These are phyloP conservation scores for Micromonas pusilla DNA, from an alignment of 139 green algal species.

Conservation along the genomic window DNA sequence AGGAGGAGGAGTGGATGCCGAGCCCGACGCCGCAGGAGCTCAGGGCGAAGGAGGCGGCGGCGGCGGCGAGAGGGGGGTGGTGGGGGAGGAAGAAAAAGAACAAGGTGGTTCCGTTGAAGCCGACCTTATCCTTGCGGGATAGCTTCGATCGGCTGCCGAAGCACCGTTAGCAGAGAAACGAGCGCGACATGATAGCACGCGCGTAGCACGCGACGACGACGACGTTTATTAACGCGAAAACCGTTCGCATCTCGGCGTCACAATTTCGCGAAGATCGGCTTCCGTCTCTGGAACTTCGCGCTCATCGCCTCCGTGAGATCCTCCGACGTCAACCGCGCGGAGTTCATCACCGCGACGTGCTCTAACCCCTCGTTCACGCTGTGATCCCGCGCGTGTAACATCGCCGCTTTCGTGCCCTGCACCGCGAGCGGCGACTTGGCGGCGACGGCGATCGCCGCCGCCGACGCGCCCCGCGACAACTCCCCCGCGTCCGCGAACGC, in stretches of 20 bases:
- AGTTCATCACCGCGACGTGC: constrained; percentile 60
- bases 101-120: no score
- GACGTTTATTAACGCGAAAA: not conserved
- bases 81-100: no score
- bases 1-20: no score
- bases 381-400: constrained; percentile 52
- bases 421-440: constrained; percentile 57
- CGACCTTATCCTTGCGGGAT: no score
- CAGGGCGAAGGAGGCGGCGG: no score
- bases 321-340: constrained; percentile 40
- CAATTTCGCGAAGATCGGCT: not conserved
- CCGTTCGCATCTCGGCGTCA: not conserved
- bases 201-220: not conserved
- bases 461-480: constrained; percentile 4
- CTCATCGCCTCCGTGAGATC: constrained; percentile 47
- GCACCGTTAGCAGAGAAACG: not conserved
- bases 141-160: no score
- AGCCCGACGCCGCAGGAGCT: no score
- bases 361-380: constrained; percentile 51
- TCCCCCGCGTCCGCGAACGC: constrained; percentile 5
- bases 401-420: constrained; percentile 68
- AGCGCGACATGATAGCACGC: not conserved
- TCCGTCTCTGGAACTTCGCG: constrained; percentile 6
- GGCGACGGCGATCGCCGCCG: constrained; percentile 38
- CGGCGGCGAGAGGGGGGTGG: no score